Evolutionary conservation across 306 rosid genomes (phyloP).

Genomic region (Hippophae rhamnoides): DNA sequence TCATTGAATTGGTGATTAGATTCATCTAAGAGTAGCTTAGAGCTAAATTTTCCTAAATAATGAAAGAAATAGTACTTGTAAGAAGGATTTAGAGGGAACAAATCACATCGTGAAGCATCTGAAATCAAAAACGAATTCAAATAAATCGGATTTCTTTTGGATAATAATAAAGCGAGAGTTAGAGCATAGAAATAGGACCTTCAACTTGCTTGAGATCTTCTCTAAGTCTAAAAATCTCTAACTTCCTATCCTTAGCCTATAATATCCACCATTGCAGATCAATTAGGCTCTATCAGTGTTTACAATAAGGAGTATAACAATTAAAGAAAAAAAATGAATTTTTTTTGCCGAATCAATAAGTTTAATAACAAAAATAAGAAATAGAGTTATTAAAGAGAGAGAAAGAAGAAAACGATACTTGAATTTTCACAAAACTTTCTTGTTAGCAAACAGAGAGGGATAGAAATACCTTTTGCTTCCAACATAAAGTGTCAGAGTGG

Average conservation of each 20-base stretch:
- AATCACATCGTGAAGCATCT: slow-evolving; percentile 63
- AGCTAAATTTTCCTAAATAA: slow-evolving; percentile 4
- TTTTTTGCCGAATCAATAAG: background rate
- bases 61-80: slow-evolving; percentile 90
- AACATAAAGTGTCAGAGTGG: slow-evolving; percentile 52
- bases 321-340: background rate
- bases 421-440: background rate
- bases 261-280: slow-evolving; percentile 11
- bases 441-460: slow-evolving; percentile 1
- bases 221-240: slow-evolving; percentile 58
- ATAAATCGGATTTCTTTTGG: background rate
- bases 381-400: background rate
- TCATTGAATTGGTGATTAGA: slow-evolving; percentile 57
- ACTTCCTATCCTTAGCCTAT: slow-evolving; percentile 88
- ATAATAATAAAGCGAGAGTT: slow-evolving; percentile 5
- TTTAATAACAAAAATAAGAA: background rate
- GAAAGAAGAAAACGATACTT: background rate
- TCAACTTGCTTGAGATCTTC: slow-evolving; percentile 64
- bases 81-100: slow-evolving; percentile 56
- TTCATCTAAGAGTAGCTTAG: slow-evolving; percentile 28
- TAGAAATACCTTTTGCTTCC: slow-evolving; percentile 78
- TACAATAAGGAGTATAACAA: background rate
- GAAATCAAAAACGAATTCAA: slow-evolving; percentile 11
- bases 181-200: slow-evolving; percentile 34
- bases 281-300: slow-evolving; percentile 1